Evolutionary conservation across 163 green algal genomes (phyloP).

Genomic region (Scenedesmus sp.): DNA sequence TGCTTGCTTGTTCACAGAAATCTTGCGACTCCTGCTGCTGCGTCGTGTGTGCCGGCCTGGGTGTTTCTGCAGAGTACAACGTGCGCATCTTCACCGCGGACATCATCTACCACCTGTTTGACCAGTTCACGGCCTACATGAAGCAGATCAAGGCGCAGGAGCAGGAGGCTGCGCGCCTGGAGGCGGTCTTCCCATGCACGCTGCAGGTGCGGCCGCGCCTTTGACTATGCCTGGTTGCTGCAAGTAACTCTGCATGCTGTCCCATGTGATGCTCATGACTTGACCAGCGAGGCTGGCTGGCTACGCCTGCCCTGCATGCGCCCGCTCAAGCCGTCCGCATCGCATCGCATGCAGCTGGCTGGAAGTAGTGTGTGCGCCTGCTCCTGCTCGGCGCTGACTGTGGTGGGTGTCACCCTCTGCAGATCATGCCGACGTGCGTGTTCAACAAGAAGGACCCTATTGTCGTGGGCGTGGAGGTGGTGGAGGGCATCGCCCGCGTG

Average conservation of each 20-base stretch:
- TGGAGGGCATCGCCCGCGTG: slow-evolving; percentile 93
- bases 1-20: no score
- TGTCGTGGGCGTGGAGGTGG: slow-evolving; percentile 95
- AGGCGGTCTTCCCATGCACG: slow-evolving; percentile 93
- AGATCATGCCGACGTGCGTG: slow-evolving; percentile 95
- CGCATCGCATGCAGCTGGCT: no score
- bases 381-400: background rate
- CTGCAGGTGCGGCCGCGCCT: slow-evolving; percentile 63
- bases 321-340: no score
- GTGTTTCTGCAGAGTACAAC: slow-evolving; percentile 76
- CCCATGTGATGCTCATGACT: no score
- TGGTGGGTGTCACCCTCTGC: slow-evolving; percentile 41
- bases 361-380: no score
- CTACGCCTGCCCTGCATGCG: no score
- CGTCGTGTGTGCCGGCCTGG: no score
- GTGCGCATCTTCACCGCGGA: slow-evolving; percentile 92
- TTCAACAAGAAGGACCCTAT: slow-evolving; percentile 99
- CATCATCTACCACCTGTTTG: slow-evolving; percentile 97
- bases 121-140: slow-evolving; percentile 97
- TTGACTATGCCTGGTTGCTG: no score
- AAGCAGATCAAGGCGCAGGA: slow-evolving; percentile 90
- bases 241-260: no score
- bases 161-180: slow-evolving; percentile 87
- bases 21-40: no score
- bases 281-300: no score